These are phyloP conservation scores for Alternaria tenuissima DNA, from an alignment of 2,329 filamentous ascomycete genomes.

Conservation along the genomic window DNA sequence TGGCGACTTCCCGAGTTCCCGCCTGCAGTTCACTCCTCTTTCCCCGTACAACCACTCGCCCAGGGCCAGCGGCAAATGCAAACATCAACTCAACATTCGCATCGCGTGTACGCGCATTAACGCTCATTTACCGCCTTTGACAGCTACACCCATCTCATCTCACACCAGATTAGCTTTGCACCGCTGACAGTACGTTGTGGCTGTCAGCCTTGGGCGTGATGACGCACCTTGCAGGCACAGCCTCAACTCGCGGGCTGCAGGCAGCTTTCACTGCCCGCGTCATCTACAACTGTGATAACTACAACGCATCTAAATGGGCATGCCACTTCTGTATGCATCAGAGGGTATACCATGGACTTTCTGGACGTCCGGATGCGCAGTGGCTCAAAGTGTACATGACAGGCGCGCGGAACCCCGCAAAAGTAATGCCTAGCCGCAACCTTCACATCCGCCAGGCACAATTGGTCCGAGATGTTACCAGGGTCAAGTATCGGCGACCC, in stretches of 20 bases:
- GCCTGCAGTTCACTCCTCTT: constrained; percentile 2
- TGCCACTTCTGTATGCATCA: not conserved
- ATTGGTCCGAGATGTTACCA: constrained; percentile 1
- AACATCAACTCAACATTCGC: not conserved
- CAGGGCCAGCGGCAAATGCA: constrained; percentile 5
- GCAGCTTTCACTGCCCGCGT: not conserved
- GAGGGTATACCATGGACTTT: not conserved
- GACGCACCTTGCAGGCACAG: not conserved
- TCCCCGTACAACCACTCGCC: constrained; percentile 2
- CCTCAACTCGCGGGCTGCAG: not conserved
- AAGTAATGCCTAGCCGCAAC: constrained; percentile 3
- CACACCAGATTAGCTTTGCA: not conserved
- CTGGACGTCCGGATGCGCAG: not conserved
- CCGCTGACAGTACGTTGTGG: not conserved
- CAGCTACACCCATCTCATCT: not conserved
- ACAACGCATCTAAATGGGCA: not conserved
- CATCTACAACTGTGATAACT: not conserved
- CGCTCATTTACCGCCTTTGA: constrained; percentile 1
- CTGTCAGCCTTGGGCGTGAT: not conserved
- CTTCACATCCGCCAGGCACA: not conserved
- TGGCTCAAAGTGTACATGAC: not conserved
- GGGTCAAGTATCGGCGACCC: constrained; percentile 2
- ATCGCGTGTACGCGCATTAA: not conserved
- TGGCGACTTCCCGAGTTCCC: constrained; percentile 1
- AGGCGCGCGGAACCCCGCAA: constrained; percentile 3